phyloP scores from a whole-genome alignment of 129 eudicot species.

The Sambucus nigra region DNA sequence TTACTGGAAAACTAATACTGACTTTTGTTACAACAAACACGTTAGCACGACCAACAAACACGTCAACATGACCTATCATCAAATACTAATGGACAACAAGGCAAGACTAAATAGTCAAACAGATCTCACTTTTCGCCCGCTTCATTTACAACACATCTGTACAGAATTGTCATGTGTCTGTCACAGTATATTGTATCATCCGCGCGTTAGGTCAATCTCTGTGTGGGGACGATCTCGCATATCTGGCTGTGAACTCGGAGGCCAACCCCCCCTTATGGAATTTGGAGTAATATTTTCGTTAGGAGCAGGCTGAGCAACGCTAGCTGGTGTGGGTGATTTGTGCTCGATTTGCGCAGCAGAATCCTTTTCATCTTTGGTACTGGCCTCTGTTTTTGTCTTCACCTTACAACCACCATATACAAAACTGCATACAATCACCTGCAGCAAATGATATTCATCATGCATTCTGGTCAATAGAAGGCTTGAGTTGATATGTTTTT shows the following conservation, averaged over 20 bases:
- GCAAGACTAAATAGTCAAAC: too few relatives aligned
- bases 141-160: conserved; percentile 49
- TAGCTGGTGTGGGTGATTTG: conserved; percentile 14
- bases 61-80: too few relatives aligned
- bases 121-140: conserved; percentile 14
- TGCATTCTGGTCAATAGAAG: not conserved
- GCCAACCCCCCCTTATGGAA: conserved; percentile 27
- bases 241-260: conserved; percentile 36
- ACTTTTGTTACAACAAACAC: too few relatives aligned
- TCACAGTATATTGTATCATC: conserved; percentile 25
- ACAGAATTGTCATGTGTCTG: conserved; percentile 28
- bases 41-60: too few relatives aligned
- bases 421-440: conserved; percentile 85
- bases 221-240: conserved; percentile 35
- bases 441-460: conserved; percentile 16
- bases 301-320: conserved; percentile 23
- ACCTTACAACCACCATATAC: conserved; percentile 55
- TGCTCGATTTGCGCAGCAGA: conserved; percentile 29
- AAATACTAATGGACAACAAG: too few relatives aligned
- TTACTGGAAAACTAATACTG: too few relatives aligned
- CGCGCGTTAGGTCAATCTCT: conserved; percentile 71
- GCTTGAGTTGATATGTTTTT: not conserved
- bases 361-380: conserved; percentile 29
- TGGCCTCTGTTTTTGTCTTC: conserved; percentile 35
- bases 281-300: conserved; percentile 21